Base-by-base conservation (phyloP, 495 filamentous ascomycete species). In the Aspergillus baeticus region DNA sequence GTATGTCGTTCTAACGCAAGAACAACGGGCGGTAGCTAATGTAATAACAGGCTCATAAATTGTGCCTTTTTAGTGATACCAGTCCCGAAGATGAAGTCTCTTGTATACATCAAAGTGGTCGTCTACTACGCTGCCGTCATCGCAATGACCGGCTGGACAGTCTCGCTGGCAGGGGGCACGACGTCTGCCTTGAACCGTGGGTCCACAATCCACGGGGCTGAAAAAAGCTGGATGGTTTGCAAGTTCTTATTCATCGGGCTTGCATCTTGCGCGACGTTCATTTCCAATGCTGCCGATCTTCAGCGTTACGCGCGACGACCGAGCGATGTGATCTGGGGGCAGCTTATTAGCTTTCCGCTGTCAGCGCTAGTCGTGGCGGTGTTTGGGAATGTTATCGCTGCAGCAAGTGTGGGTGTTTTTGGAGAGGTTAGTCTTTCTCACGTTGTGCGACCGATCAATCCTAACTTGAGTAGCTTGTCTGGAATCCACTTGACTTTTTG, bases 241-340 rank as follows among this genome's bases (percentile, higher is more conserved):
- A 69, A 65, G 5, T 72, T 71, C 64, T 54, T 74, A n/a, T 65
- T 66, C n/a, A 46, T 71, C 15, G 69, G 68, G 5, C 62, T 67
- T 29, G 71, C 69, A 14, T 70, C 65, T 51, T 69, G 65, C 39
- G 71, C 63, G 8, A 78, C 74, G 1, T 82, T 82, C 62, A 77
- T 79, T 11, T 78, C 74, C 45, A 72, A 82, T 54, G 65, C 78
- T 4, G 77, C 72, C 39, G 80, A 81, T 62, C 48, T 66, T 14
- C 69, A 71, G 41, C 58, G 71, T 8, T 74, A 74, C 49, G 65
- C 71, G 14, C 60, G 42, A 10, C 64, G 61, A 41, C 71, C 71
- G 1, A 70, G 63, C 37, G 69, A 74, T 57, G 68, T 69, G 3
- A 61, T 74, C 22, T 35, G 68, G 6, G 69, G 69, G 10, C 70